Evolutionary conservation across 2,329 filamentous ascomycete species (phyloP).

Genomic region (Chaetomiaceae sp.): DNA sequence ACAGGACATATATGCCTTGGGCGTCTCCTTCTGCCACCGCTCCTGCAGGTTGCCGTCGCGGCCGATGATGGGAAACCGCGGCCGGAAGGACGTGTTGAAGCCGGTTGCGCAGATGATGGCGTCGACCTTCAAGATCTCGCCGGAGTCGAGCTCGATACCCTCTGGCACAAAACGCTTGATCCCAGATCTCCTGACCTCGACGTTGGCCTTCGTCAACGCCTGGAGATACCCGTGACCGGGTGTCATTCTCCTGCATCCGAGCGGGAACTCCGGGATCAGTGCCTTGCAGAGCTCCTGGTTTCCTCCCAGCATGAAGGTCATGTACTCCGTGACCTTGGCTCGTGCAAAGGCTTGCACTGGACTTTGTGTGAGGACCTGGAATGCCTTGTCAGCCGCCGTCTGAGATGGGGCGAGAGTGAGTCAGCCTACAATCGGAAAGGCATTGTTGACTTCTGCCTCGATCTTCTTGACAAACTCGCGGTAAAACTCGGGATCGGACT

Average conservation of each 20-base stretch:
- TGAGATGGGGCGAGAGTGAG: neutral
- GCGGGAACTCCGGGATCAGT: conserved; percentile 44
- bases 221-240: conserved; percentile 46
- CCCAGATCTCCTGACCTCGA: conserved; percentile 40
- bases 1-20: conserved; percentile 48
- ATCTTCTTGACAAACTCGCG: conserved; percentile 41
- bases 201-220: conserved; percentile 40
- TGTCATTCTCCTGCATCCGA: conserved; percentile 45
- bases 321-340: conserved; percentile 39
- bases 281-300: conserved; percentile 45
- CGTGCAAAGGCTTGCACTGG: conserved; percentile 37
- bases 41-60: conserved; percentile 46
- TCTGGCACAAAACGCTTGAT: conserved; percentile 42
- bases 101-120: conserved; percentile 53
- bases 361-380: conserved; percentile 36
- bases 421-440: conserved; percentile 37
- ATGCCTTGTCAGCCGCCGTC: neutral
- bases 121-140: conserved; percentile 46
- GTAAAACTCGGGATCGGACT: conserved; percentile 40
- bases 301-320: conserved; percentile 41
- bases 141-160: conserved; percentile 43
- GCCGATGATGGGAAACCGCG: conserved; percentile 45
- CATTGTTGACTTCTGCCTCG: conserved; percentile 39
- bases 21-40: conserved; percentile 37
- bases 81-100: conserved; percentile 48